A percentile compares a stretch with the other conserved stretches of the same genome.
phyloP scores from a whole-genome alignment of 192 early-diverging fungal genomes.

The Coemansia sp. region DNA sequence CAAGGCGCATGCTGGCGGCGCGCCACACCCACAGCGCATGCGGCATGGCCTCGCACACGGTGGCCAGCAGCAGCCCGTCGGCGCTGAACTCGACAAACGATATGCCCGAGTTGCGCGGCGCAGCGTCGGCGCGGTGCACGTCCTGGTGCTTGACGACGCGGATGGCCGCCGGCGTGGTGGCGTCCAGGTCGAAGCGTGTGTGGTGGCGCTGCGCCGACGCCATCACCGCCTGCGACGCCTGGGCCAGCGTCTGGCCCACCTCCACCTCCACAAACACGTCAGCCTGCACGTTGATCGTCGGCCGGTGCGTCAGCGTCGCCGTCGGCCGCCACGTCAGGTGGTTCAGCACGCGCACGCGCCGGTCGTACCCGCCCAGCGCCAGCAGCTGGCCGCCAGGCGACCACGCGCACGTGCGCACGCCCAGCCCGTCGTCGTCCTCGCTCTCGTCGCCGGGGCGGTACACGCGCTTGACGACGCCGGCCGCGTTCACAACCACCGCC shows the following conservation, averaged over 20 bases:
- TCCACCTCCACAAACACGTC: constrained; percentile 47
- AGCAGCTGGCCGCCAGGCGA: constrained; percentile 42
- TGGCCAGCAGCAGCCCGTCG: constrained; percentile 39
- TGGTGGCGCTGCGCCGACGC: constrained; percentile 14
- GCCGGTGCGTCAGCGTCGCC: constrained; percentile 28
- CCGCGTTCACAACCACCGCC: constrained; percentile 31
- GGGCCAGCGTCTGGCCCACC: constrained; percentile 27
- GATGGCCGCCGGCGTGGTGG: constrained; percentile 13
- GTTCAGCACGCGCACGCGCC: constrained; percentile 36
- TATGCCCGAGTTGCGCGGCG: background rate
- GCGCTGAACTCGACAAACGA: constrained; percentile 28
- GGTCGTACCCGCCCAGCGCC: constrained; percentile 41
- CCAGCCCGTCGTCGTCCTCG: constrained; percentile 22
- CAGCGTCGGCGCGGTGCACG: constrained; percentile 21
- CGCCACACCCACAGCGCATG: constrained; percentile 49
- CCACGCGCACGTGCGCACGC: constrained; percentile 37
- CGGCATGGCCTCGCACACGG: constrained; percentile 33
- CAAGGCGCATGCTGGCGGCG: constrained; percentile 20
- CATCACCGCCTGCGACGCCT: constrained; percentile 13
- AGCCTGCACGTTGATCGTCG: constrained; percentile 3
- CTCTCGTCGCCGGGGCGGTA: constrained; percentile 1
- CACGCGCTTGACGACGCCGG: constrained; percentile 38
- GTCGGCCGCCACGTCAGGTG: constrained; percentile 51
- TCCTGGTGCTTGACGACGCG: constrained; percentile 15
- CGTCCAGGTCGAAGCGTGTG: constrained; percentile 33